phyloP scores from a whole-genome alignment of 2,329 filamentous ascomycete genomes.

The Alternaria sp. region DNA sequence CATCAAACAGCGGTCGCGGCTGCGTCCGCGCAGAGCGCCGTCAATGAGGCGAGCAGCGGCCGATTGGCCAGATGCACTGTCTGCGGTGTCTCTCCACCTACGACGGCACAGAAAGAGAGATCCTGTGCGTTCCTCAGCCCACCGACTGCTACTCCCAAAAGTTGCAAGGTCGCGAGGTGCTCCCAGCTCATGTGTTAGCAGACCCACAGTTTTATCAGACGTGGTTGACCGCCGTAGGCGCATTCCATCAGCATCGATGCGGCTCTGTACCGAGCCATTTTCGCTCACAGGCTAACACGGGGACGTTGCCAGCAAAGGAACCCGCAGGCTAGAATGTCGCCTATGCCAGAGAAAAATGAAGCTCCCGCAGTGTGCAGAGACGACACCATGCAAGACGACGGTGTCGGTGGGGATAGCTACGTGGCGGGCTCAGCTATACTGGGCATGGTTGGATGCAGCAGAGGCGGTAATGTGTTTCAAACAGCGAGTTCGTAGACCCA shows the following conservation, averaged over 20 bases:
- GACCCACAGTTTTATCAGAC: conserved; percentile 18
- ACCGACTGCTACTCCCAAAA: conserved; percentile 1
- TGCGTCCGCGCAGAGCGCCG: conserved; percentile 12
- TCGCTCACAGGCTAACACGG: conserved; percentile 9
- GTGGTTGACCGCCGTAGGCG: conserved; percentile 19
- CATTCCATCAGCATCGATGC: conserved; percentile 10
- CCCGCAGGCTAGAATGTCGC: conserved; percentile 8
- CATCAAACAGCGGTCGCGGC: conserved; percentile 9
- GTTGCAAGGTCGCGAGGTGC: conserved; percentile 12
- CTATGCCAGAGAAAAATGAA: conserved; percentile 12
- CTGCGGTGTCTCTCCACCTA: conserved; percentile 13
- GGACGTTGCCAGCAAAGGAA: conserved; percentile 15
- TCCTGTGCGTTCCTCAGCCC: conserved; percentile 12
- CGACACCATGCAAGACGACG: conserved; percentile 5
- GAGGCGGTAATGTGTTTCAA: conserved; percentile 9
- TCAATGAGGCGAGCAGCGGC: conserved; percentile 16
- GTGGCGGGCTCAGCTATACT: conserved; percentile 17
- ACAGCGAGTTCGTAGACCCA: conserved; percentile 8
- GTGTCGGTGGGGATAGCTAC: conserved; percentile 19
- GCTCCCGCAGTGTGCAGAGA: conserved; percentile 9
- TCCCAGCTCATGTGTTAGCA: conserved; percentile 17
- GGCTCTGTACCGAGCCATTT: conserved; percentile 11
- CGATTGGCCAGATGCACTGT: conserved; percentile 11
- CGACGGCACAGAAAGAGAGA: conserved; percentile 7
- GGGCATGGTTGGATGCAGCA: conserved; percentile 15